A percentile compares a stretch with the other conserved stretches of the same genome.
Conservation (phyloP, 2,329 filamentous ascomycete genomes). For the Venturiaceae sp. region DNA sequence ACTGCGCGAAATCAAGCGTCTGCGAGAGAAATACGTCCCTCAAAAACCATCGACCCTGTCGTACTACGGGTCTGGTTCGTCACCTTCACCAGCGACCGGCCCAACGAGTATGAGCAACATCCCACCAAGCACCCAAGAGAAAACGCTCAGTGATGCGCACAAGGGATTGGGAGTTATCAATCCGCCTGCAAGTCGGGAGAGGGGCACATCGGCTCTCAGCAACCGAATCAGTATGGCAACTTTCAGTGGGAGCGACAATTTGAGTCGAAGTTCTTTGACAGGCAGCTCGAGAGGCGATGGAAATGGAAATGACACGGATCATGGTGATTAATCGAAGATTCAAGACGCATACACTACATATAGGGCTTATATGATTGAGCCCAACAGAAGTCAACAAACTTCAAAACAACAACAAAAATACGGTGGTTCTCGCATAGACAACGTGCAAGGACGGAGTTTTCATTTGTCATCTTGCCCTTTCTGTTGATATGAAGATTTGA, state of each 20-base stretch:
- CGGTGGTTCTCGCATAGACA: not conserved
- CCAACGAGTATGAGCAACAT: not conserved
- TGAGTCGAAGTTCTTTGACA: slow-evolving; percentile 1
- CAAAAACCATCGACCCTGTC: not conserved
- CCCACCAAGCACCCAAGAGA: slow-evolving; percentile 4
- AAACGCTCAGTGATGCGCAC: not conserved
- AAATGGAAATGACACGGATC: not conserved
- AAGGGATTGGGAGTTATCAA: not conserved
- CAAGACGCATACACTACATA: no score
- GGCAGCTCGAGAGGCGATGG: not conserved
- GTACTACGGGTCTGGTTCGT: not conserved
- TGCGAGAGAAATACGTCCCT: slow-evolving; percentile 50
- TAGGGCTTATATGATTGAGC: no score
- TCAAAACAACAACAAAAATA: not conserved
- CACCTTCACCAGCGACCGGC: not conserved
- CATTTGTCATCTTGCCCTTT: not conserved
- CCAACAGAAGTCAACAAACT: not conserved
- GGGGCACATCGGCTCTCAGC: not conserved
- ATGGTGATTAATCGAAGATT: not conserved
- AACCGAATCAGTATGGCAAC: not conserved
- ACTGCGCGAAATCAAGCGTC: slow-evolving; percentile 70
- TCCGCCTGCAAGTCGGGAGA: not conserved
- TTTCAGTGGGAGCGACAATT: not conserved
- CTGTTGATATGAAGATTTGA: not conserved
- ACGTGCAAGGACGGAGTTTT: not conserved